Conservation (phyloP, 345 rosid genomes). For the Psidium guajava region DNA sequence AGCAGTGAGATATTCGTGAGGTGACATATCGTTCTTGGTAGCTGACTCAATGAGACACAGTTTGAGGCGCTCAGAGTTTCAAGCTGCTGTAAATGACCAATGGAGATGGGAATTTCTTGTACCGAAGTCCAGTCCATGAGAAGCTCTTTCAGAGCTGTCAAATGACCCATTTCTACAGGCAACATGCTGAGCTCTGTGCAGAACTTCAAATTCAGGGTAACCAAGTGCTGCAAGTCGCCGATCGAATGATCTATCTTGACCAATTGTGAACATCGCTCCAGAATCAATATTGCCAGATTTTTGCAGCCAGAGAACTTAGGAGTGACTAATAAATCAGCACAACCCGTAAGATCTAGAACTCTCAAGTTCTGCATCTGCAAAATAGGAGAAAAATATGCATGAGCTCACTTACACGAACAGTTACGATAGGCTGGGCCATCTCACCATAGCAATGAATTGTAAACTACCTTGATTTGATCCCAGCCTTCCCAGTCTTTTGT, state of each 20-base stretch:
- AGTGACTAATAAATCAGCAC: not conserved
- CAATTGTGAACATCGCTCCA: not conserved
- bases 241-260: not conserved
- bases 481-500: not conserved
- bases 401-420: not conserved
- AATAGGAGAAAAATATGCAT: not conserved
- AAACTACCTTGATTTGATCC: not conserved
- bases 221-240: not conserved
- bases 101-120: not conserved
- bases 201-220: not conserved
- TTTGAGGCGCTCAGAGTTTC: not conserved
- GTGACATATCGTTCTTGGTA: not conserved
- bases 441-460: not conserved
- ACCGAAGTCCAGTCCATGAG: not conserved
- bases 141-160: not conserved
- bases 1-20: not conserved
- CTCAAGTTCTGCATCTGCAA: not conserved
- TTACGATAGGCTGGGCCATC: too few species aligned
- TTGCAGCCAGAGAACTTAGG: not conserved
- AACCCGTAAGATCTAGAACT: constrained; percentile 2
- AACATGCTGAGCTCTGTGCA: not conserved
- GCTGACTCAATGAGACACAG: not conserved
- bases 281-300: not conserved
- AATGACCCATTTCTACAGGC: not conserved
- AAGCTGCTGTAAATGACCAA: not conserved